Evolutionary conservation across 805 yeast genomes (phyloP).

Genomic region (Maudiozyma serrabonitensis): DNA sequence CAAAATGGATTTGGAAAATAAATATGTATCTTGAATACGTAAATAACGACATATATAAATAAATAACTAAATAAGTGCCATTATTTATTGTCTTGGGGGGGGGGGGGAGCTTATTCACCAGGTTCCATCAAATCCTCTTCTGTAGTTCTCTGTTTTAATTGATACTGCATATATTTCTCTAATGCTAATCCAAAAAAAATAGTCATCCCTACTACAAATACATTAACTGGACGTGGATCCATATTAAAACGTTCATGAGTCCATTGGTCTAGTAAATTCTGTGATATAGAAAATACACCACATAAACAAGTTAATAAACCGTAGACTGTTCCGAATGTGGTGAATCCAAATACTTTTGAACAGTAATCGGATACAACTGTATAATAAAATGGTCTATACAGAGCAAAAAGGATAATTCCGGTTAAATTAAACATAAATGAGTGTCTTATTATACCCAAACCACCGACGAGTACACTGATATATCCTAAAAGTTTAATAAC

Average conservation of each 20-base stretch:
- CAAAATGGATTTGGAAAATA: no score
- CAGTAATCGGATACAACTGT: conserved; percentile 87
- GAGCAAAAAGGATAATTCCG: conserved; percentile 65
- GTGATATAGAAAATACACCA: conserved; percentile 70
- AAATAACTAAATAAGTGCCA: no score
- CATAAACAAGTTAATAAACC: conserved; percentile 77
- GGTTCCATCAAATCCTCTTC: not conserved
- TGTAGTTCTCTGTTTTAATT: not conserved
- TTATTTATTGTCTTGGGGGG: no score
- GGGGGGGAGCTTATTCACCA: no score
- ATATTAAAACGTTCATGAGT: conserved; percentile 60
- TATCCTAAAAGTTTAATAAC: conserved; percentile 43
- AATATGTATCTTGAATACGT: no score
- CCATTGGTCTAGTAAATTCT: conserved; percentile 54
- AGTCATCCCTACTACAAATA: conserved; percentile 44
- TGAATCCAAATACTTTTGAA: conserved; percentile 88
- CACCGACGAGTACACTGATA: conserved; percentile 56
- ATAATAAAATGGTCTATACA: conserved; percentile 85
- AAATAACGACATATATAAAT: no score
- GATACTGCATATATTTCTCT: conserved; percentile 1
- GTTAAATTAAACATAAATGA: conserved; percentile 41
- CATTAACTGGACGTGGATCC: conserved; percentile 77
- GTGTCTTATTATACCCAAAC: conserved; percentile 52
- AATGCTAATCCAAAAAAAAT: conserved; percentile 23
- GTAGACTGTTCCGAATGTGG: conserved; percentile 84